Evolutionary conservation across 2,329 filamentous ascomycete species (phyloP).

Genomic region (Phaeosphaeria sp.): DNA sequence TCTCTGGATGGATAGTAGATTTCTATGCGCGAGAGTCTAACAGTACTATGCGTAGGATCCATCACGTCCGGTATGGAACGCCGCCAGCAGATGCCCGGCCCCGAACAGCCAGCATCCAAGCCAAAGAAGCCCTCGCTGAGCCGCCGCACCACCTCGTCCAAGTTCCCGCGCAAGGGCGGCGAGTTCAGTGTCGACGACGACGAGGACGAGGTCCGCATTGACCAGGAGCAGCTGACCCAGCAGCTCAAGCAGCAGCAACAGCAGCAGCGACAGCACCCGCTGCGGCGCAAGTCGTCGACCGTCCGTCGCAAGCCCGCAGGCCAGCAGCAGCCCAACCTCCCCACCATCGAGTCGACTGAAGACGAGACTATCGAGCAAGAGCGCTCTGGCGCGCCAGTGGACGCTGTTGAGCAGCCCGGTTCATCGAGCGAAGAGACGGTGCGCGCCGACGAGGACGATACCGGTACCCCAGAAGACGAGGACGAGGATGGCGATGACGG

Average conservation of each 20-base stretch:
- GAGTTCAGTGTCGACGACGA: slow-evolving; percentile 94
- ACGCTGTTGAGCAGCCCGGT: slow-evolving; percentile 30
- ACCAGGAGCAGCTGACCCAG: slow-evolving; percentile 55
- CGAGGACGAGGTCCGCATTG: slow-evolving; percentile 77
- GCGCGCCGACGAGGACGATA: slow-evolving; percentile 47
- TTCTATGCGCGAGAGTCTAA: slow-evolving; percentile 12
- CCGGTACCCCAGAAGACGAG: slow-evolving; percentile 54
- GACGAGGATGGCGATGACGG: slow-evolving; percentile 70
- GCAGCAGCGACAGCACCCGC: slow-evolving; percentile 41
- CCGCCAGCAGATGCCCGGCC: slow-evolving; percentile 27
- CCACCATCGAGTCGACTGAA: slow-evolving; percentile 58
- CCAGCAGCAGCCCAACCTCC: slow-evolving; percentile 52
- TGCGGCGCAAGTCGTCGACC: slow-evolving; percentile 60
- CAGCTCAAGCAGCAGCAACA: slow-evolving; percentile 34
- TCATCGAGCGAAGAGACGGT: slow-evolving; percentile 50
- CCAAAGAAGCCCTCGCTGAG: slow-evolving; percentile 75
- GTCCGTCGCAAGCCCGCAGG: slow-evolving; percentile 58
- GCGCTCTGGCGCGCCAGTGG: slow-evolving; percentile 27
- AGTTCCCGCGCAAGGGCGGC: slow-evolving; percentile 79
- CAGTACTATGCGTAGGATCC: slow-evolving; percentile 31
- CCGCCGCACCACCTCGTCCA: slow-evolving; percentile 76
- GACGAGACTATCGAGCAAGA: slow-evolving; percentile 53
- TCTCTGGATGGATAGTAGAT: too few species aligned
- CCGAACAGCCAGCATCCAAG: slow-evolving; percentile 32
- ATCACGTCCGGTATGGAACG: slow-evolving; percentile 44